A percentile compares a stretch with the other conserved stretches of the same genome.
These are phyloP conservation scores for Sungouiozyma ichnusensis DNA, from an alignment of 805 yeast species.

Conservation along the genomic window DNA sequence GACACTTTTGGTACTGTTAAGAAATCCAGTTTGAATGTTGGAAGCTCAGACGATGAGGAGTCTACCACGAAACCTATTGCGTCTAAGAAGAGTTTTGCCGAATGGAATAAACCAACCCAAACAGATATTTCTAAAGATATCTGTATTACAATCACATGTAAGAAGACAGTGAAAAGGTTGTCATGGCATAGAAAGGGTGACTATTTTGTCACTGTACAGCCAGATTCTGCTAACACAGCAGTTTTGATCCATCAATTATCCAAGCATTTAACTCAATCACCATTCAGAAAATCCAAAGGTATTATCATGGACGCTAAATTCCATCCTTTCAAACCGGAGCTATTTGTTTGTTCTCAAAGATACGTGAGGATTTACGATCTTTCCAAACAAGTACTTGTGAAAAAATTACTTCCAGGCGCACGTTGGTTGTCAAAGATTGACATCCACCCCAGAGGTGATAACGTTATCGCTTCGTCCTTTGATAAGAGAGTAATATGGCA, in stretches of 20 bases:
- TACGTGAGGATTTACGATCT: constrained; percentile 85
- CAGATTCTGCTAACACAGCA: constrained; percentile 78
- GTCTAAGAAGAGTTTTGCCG: constrained; percentile 46
- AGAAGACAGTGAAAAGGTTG: constrained; percentile 60
- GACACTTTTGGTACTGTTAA: constrained; percentile 49
- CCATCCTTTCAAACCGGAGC: constrained; percentile 92
- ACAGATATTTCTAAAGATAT: constrained; percentile 57
- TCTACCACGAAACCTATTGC: constrained; percentile 27
- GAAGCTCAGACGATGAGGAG: constrained; percentile 31
- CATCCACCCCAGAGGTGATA: constrained; percentile 94
- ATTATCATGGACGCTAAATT: constrained; percentile 91
- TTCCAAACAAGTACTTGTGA: constrained; percentile 70
- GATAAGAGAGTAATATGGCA: constrained; percentile 97
- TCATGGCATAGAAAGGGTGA: constrained; percentile 98
- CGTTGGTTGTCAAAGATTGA: constrained; percentile 88
- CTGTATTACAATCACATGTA: constrained; percentile 57
- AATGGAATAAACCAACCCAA: constrained; percentile 74
- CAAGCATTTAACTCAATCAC: constrained; percentile 90
- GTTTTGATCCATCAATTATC: constrained; percentile 92
- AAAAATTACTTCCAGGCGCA: constrained; percentile 89
- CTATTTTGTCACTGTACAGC: constrained; percentile 93
- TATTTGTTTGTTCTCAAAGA: constrained; percentile 89
- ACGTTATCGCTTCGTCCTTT: constrained; percentile 81
- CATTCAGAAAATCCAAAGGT: constrained; percentile 88
- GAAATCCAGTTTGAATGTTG: constrained; percentile 33